Evolutionary conservation across 2,329 filamentous ascomycete species (phyloP).

Genomic region (Fusarium humuli): DNA sequence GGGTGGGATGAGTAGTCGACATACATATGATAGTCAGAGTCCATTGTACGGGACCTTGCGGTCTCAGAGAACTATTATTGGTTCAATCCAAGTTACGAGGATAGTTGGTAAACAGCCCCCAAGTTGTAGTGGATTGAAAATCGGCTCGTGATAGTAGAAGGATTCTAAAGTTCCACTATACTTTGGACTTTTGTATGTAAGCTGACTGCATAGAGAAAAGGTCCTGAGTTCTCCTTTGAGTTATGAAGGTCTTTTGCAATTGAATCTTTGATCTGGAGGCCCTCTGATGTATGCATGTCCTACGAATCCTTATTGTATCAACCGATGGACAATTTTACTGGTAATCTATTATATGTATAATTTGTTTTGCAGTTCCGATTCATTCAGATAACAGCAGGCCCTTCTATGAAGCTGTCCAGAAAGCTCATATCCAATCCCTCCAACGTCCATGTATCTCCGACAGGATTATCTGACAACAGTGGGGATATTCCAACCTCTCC

Average conservation of each 20-base stretch:
- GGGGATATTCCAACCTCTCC: neutral
- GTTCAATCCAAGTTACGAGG: neutral
- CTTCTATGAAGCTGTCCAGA: conserved; percentile 13
- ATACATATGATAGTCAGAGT: rapidly evolving
- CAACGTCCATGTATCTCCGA: conserved; percentile 1
- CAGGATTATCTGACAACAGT: neutral
- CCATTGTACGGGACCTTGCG: too few species aligned
- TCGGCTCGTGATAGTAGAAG: neutral
- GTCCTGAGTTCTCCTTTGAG: too few species aligned
- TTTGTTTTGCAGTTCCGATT: too few species aligned
- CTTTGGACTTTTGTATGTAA: neutral
- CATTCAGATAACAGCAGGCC: neutral
- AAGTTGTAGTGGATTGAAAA: neutral
- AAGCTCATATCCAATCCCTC: conserved; percentile 20
- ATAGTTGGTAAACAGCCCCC: neutral
- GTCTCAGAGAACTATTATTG: neutral
- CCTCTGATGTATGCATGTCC: too few species aligned
- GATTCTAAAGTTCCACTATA: neutral
- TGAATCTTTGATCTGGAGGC: too few species aligned
- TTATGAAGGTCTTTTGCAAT: too few species aligned
- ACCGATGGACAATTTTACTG: too few species aligned
- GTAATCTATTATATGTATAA: too few species aligned
- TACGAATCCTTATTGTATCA: too few species aligned
- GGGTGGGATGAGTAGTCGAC: neutral
- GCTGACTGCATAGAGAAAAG: neutral